Evolutionary conservation across 305 asterid species (phyloP), one percentile per base, ranked within the genome.

Genomic region (Solanum hybrid): DNA sequence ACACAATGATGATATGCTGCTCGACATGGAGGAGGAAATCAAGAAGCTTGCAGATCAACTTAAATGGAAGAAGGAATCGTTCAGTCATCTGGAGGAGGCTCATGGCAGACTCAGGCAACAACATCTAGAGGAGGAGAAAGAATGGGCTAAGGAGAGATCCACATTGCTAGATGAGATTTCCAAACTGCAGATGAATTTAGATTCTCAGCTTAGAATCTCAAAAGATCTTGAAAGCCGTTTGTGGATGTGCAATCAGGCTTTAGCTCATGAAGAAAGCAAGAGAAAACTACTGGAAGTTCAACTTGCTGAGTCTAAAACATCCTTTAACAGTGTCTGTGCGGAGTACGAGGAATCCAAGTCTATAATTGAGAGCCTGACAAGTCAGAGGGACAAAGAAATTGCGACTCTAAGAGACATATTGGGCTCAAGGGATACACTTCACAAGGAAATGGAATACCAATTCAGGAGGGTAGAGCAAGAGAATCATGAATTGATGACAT

Each of bases 11-110:
- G 95, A 94, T 89, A 91, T 46, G 88, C 85, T 95, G 89, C 88
- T 86, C 75, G 91, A 92, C 90, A 87, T 95, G 31, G 99, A 95
- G 93, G 98, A 94, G 81, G 96, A 93, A 87, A 95, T 90, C 36
- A 93, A 81, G 89, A 95, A 93, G 92, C 88, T 92, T 26, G 94
- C 95, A 90, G 94, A 95, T 89, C 95, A 94, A 92, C 94, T 97
- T 91, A 96, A 97, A 91, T 96, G 98, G 99, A 96, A 95, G 94
- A 97, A 93, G 89, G 99, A 97, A 89, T 98, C 96, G 91, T 97
- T 96, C 88, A 88, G 89, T 89, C 99, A 94, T 91, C 91, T 97
- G 89, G 94, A 94, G 89, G 98, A 95, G 91, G 99, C 99, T 90
- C 96, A 97, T 89, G 90, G 93, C 85, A 95, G 94, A 93, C 95